Conservation (phyloP, 2,329 filamentous ascomycete genomes). For the Boeremia exigua region DNA sequence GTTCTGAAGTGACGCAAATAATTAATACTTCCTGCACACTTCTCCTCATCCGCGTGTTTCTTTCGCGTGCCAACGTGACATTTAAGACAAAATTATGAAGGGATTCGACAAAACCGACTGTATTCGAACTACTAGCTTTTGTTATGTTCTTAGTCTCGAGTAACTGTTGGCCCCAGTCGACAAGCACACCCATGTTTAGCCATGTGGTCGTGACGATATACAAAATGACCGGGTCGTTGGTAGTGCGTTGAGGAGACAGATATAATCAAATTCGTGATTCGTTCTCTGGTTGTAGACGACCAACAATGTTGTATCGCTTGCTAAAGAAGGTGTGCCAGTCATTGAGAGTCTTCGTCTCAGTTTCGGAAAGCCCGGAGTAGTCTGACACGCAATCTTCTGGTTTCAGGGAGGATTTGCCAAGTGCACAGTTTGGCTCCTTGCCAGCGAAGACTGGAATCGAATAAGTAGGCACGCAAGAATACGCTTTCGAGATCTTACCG, state of each 20-base stretch:
- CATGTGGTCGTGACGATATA: neutral
- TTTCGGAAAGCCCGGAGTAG: constrained; percentile 82
- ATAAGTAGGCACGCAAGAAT: neutral
- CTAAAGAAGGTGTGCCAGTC: constrained; percentile 98
- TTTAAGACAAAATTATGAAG: too few relatives aligned
- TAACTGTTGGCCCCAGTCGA: neutral
- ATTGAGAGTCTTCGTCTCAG: constrained; percentile 81
- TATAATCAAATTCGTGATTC: constrained; percentile 23
- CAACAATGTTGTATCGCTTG: constrained; percentile 93
- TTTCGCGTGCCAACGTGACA: too few relatives aligned
- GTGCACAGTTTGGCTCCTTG: constrained; percentile 91
- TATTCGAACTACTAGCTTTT: too few relatives aligned
- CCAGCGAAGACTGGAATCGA: constrained; percentile 80
- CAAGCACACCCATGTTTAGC: neutral
- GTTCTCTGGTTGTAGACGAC: constrained; percentile 48
- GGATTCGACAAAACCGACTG: too few relatives aligned
- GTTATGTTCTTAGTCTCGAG: too few relatives aligned
- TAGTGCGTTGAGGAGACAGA: neutral
- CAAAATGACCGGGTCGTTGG: neutral
- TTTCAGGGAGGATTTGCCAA: constrained; percentile 87
- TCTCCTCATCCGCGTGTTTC: too few relatives aligned
- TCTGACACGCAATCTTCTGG: constrained; percentile 79
- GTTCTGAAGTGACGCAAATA: too few relatives aligned
- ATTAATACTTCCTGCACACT: too few relatives aligned
- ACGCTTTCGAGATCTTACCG: constrained; percentile 63